These are phyloP conservation scores for Metarhizium guizhouense DNA, from an alignment of 2,329 filamentous ascomycete genomes.

Conservation along the genomic window DNA sequence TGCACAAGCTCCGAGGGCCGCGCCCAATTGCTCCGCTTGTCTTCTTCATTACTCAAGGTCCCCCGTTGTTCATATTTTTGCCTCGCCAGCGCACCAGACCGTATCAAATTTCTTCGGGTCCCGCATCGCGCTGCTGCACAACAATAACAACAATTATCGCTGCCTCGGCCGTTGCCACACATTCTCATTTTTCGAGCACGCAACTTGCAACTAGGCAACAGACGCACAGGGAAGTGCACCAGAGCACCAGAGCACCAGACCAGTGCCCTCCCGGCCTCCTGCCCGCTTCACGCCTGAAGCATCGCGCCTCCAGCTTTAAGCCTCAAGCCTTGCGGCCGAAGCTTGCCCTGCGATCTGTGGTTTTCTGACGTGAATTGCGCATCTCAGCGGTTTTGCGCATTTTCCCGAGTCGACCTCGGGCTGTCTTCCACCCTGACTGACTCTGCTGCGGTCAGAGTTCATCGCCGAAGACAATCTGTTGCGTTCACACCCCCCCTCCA, in stretches of 20 bases:
- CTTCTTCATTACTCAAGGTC: constrained; percentile 14
- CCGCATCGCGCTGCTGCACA: constrained; percentile 11
- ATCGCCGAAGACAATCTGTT: constrained; percentile 1
- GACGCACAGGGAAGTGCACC: neutral
- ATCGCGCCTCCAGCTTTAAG: neutral
- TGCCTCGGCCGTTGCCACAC: neutral
- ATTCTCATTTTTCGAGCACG: neutral
- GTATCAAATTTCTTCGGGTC: constrained; percentile 24
- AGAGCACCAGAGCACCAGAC: neutral
- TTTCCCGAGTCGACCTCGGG: neutral
- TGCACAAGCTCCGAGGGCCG: neutral
- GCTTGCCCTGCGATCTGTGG: constrained; percentile 3
- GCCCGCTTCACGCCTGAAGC: neutral
- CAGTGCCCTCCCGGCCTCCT: neutral
- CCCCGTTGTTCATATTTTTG: constrained; percentile 16
- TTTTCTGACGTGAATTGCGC: constrained; percentile 4
- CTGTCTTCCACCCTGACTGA: constrained; percentile 1
- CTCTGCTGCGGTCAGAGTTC: constrained; percentile 3
- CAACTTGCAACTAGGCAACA: neutral
- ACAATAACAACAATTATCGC: neutral
- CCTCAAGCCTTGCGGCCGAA: neutral
- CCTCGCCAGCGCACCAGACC: constrained; percentile 8
- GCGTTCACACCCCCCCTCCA: constrained; percentile 1
- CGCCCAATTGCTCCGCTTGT: constrained; percentile 14
- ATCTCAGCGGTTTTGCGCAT: neutral